These are phyloP conservation scores for Camelina laxa DNA, from an alignment of 345 rosid genomes.

Conservation along the genomic window DNA sequence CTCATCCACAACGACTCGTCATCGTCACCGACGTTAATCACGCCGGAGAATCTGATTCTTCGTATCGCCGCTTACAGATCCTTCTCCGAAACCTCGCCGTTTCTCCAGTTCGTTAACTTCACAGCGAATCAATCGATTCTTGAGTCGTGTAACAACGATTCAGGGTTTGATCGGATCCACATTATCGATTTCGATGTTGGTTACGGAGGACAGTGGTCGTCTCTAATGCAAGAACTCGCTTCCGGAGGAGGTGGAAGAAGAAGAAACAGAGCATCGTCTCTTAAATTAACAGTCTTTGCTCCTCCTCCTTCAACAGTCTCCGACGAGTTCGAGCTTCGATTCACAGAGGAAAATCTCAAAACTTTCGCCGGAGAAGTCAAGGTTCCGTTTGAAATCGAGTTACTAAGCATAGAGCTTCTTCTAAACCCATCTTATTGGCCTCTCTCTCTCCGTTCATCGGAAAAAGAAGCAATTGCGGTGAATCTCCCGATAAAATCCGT, in stretches of 20 bases:
- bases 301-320: conserved; percentile 49
- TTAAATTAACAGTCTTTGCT: conserved; percentile 74
- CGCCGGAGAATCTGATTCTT: conserved; percentile 60
- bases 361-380: conserved; percentile 70
- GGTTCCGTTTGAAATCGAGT: conserved; percentile 70
- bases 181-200: conserved; percentile 88
- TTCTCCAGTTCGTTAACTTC: conserved; percentile 83
- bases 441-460: conserved; percentile 47
- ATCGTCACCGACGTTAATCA: conserved; percentile 37
- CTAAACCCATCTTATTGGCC: conserved; percentile 60
- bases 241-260: conserved; percentile 33
- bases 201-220: conserved; percentile 93
- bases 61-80: conserved; percentile 83
- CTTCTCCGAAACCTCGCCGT: conserved; percentile 88
- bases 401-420: conserved; percentile 57
- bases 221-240: conserved; percentile 90
- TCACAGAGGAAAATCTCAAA: conserved; percentile 72
- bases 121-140: conserved; percentile 88
- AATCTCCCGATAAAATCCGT: conserved; percentile 72
- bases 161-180: conserved; percentile 67
- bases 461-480: conserved; percentile 69
- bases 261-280: conserved; percentile 54
- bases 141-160: conserved; percentile 56
- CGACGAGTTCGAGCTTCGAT: conserved; percentile 67
- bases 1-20: conserved; percentile 48